phyloP scores from a whole-genome alignment of 1,284 basidiomycete species.

The Ceratobasidium sp. region DNA sequence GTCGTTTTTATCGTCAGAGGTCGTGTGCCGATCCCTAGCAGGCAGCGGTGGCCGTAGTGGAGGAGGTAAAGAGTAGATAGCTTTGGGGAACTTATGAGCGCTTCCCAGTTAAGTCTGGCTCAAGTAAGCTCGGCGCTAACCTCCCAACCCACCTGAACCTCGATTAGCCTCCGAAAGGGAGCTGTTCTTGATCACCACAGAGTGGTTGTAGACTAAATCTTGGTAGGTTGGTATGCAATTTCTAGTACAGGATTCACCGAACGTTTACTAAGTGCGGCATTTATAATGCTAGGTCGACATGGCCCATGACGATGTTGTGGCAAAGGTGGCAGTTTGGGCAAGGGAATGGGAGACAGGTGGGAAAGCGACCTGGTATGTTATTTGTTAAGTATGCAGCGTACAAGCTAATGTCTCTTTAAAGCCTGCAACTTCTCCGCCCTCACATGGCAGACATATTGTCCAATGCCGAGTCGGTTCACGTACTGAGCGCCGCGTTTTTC shows the following conservation, averaged over 20 bases:
- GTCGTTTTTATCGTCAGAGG: not conserved
- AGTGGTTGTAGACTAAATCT: not conserved
- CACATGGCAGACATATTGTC: constrained; percentile 24
- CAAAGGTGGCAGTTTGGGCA: constrained; percentile 31
- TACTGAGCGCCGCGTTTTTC: constrained; percentile 45
- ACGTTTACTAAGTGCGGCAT: not conserved
- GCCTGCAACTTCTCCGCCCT: constrained; percentile 29
- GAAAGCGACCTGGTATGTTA: constrained; percentile 34
- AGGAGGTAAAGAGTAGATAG: not conserved
- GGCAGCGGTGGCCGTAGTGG: not conserved
- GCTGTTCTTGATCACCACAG: constrained; percentile 12
- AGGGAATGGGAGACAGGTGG: constrained; percentile 41
- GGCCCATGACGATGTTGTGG: constrained; percentile 43
- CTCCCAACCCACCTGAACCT: constrained; percentile 3
- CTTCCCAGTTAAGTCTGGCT: not conserved
- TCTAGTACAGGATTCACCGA: no score
- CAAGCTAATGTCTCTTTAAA: not conserved
- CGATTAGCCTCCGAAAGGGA: constrained; percentile 5
- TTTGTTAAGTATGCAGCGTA: not conserved
- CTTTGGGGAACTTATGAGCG: constrained; percentile 10
- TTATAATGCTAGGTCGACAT: constrained; percentile 22
- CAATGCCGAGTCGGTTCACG: constrained; percentile 21
- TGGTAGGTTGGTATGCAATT: not conserved
- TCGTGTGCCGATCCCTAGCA: not conserved
- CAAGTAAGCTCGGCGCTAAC: constrained; percentile 19